phyloP scores from a whole-genome alignment of 352 stramenopile species.

The Pythium sukuiense region DNA sequence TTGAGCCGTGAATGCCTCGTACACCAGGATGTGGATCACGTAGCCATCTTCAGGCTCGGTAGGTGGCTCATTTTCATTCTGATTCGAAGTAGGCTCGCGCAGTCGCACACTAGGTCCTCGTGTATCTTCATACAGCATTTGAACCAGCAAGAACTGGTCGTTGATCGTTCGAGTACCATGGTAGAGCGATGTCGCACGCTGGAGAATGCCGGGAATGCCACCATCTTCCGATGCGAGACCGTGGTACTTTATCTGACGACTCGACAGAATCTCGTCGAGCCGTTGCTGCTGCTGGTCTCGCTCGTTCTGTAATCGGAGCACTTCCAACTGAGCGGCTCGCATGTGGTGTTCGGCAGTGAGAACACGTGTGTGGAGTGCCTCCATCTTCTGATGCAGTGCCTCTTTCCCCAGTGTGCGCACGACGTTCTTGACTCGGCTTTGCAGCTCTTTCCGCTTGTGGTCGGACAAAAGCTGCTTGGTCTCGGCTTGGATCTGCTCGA shows the following conservation, averaged over 20 bases:
- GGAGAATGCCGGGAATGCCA: constrained; percentile 55
- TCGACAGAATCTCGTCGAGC: constrained; percentile 53
- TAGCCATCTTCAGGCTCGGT: constrained; percentile 31
- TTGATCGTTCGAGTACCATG: constrained; percentile 42
- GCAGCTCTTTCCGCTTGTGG: constrained; percentile 50
- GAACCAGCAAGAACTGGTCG: constrained; percentile 48
- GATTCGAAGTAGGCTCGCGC: not conserved
- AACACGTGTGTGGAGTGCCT: constrained; percentile 44
- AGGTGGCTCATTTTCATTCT: constrained; percentile 10
- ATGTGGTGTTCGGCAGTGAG: constrained; percentile 58
- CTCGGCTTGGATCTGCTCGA: constrained; percentile 47
- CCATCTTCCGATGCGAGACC: constrained; percentile 35
- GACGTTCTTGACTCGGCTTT: constrained; percentile 53
- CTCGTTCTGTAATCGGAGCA: constrained; percentile 34
- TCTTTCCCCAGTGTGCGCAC: constrained; percentile 64
- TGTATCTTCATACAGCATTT: constrained; percentile 62
- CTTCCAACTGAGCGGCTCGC: constrained; percentile 50
- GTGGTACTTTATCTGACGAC: constrained; percentile 57
- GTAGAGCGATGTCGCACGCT: constrained; percentile 40
- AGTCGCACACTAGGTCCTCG: not conserved
- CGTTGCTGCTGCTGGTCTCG: constrained; percentile 37
- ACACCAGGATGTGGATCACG: constrained; percentile 52
- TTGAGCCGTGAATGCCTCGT: constrained; percentile 47
- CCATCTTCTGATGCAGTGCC: constrained; percentile 65
- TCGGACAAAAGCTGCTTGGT: constrained; percentile 51